phyloP scores from a whole-genome alignment of 1,284 basidiomycete genomes.

The Irpex sp. region DNA sequence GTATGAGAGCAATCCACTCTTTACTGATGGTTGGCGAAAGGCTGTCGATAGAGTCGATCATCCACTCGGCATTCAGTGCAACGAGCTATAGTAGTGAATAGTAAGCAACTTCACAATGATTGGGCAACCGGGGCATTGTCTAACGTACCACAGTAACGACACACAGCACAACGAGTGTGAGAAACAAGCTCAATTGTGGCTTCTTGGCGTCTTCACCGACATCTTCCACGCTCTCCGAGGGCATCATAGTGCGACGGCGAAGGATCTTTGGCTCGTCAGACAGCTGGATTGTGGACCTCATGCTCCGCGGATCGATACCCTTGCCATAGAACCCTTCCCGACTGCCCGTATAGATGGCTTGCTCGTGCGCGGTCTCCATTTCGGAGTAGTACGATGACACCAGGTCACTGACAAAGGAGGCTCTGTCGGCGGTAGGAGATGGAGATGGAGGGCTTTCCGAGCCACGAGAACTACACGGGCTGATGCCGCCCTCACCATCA shows the following conservation, averaged over 20 bases:
- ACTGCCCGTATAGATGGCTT: neutral
- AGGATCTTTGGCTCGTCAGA: neutral
- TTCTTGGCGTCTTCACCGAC: conserved; percentile 30
- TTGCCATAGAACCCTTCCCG: neutral
- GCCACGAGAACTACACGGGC: neutral
- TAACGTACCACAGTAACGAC: conserved; percentile 61
- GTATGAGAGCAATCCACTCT: conserved; percentile 82
- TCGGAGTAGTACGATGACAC: conserved; percentile 23
- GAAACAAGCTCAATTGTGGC: conserved; percentile 57
- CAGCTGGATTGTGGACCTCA: neutral
- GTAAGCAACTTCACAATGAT: neutral
- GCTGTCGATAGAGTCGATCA: conserved; percentile 77
- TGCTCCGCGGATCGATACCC: neutral
- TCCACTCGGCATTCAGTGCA: conserved; percentile 76
- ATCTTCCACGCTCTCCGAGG: neutral
- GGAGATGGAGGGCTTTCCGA: neutral
- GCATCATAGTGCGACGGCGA: neutral
- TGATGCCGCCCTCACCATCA: neutral
- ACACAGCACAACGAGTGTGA: conserved; percentile 56
- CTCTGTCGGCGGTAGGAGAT: conserved; percentile 10
- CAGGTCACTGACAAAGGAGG: conserved; percentile 22
- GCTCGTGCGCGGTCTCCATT: neutral
- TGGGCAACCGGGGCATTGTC: neutral
- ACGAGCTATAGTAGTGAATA: conserved; percentile 43
- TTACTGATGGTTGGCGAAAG: conserved; percentile 60